Evolutionary conservation across 2,329 filamentous ascomycete species (phyloP).

Genomic region (Neonectria coccinea): DNA sequence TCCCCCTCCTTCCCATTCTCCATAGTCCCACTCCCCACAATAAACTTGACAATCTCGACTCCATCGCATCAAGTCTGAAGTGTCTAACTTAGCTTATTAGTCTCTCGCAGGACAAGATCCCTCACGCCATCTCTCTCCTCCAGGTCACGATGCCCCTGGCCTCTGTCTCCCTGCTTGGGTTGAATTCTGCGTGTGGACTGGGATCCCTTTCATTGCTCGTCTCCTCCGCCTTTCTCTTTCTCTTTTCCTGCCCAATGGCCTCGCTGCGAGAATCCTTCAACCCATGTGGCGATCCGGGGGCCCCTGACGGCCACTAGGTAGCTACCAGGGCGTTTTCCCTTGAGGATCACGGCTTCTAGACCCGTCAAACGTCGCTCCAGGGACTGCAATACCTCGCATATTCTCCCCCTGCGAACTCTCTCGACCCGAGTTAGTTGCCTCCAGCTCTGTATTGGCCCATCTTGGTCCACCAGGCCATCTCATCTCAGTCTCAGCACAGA

Average conservation of each 20-base stretch:
- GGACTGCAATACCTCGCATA: no score
- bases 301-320: neutral
- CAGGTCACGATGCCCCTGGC: conserved; percentile 3
- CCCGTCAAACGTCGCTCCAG: neutral
- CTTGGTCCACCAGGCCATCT: conserved; percentile 4
- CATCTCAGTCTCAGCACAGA: conserved; percentile 18
- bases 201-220: neutral
- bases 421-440: neutral
- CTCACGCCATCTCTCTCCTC: conserved; percentile 13
- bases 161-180: neutral
- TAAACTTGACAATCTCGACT: conserved; percentile 4
- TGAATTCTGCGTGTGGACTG: neutral
- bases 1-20: neutral
- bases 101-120: conserved; percentile 7
- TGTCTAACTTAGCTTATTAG: neutral
- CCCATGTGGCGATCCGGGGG: conserved; percentile 24
- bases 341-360: neutral
- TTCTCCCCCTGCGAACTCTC: no score
- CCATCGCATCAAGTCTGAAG: neutral
- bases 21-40: conserved; percentile 21
- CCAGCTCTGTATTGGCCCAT: conserved; percentile 16
- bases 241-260: conserved; percentile 10
- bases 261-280: conserved; percentile 4
- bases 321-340: neutral
- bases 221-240: neutral